Conservation (phyloP, 2,329 filamentous ascomycete genomes). For the Juglanconis sp. region DNA sequence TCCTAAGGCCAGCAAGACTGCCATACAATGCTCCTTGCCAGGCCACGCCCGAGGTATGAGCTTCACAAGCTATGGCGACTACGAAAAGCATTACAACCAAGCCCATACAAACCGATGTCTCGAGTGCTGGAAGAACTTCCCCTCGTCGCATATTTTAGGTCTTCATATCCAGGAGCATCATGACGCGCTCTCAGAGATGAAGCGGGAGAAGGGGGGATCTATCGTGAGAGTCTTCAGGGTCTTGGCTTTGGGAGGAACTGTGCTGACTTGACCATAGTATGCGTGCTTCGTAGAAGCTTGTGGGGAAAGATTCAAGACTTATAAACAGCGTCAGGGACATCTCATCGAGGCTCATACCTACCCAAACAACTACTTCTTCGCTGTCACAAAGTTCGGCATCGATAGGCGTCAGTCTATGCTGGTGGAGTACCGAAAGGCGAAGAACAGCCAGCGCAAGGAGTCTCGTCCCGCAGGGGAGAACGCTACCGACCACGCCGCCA, state of each 20-base stretch:
- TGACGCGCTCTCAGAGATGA: slow-evolving; percentile 72
- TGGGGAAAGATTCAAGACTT: slow-evolving; percentile 77
- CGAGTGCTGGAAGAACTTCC: slow-evolving; percentile 84
- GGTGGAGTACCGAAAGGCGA: slow-evolving; percentile 50
- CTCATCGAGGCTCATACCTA: slow-evolving; percentile 94
- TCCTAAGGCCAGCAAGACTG: slow-evolving; percentile 33
- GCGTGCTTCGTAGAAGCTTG: slow-evolving; percentile 88
- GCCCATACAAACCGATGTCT: slow-evolving; percentile 80
- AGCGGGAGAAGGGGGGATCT: slow-evolving; percentile 77
- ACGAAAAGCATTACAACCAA: slow-evolving; percentile 82
- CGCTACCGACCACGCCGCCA: slow-evolving; percentile 25
- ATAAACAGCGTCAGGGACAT: slow-evolving; percentile 81
- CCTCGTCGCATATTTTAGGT: slow-evolving; percentile 73
- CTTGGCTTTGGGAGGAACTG: not conserved
- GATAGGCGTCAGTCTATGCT: slow-evolving; percentile 80
- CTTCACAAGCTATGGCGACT: slow-evolving; percentile 75
- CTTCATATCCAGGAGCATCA: slow-evolving; percentile 91
- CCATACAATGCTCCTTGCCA: slow-evolving; percentile 79
- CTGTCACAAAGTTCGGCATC: slow-evolving; percentile 83
- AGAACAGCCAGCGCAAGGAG: slow-evolving; percentile 30
- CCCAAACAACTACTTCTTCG: slow-evolving; percentile 83
- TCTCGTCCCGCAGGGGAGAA: slow-evolving; percentile 23
- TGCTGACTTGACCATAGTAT: slow-evolving; percentile 50
- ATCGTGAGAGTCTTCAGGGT: slow-evolving; percentile 57
- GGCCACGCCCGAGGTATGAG: slow-evolving; percentile 68